phyloP scores from a whole-genome alignment of 2,329 filamentous ascomycete genomes.

The Aspergillus jensenii region DNA sequence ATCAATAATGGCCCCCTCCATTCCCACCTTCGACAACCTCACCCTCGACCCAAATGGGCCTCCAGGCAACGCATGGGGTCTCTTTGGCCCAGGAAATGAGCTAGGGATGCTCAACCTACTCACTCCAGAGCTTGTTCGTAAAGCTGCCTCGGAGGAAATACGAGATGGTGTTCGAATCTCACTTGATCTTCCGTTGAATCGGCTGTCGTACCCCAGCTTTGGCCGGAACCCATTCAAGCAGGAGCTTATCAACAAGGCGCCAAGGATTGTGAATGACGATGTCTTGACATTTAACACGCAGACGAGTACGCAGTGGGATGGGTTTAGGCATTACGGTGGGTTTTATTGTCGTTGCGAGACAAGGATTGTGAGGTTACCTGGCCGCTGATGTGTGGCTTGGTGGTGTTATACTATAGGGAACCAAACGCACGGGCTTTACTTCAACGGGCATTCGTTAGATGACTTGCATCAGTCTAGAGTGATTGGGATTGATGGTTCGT shows the following conservation, averaged over 20 bases:
- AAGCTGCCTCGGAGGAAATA: constrained; percentile 48
- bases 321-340: constrained; percentile 37
- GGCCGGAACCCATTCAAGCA: constrained; percentile 57
- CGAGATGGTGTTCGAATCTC: constrained; percentile 46
- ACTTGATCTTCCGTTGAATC: constrained; percentile 61
- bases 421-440: constrained; percentile 43
- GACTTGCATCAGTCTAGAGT: constrained; percentile 38
- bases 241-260: constrained; percentile 52
- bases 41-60: constrained; percentile 53
- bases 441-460: constrained; percentile 41
- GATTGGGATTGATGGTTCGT: constrained; percentile 43
- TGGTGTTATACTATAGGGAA: constrained; percentile 33
- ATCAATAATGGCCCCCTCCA: constrained; percentile 1
- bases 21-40: constrained; percentile 44
- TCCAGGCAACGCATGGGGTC: constrained; percentile 57
- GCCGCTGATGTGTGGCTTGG: neutral
- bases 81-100: constrained; percentile 53
- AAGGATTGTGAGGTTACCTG: neutral
- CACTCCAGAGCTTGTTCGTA: constrained; percentile 45
- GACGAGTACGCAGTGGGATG: constrained; percentile 55
- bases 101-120: constrained; percentile 58
- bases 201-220: constrained; percentile 56
- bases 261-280: constrained; percentile 60
- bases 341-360: neutral
- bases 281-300: constrained; percentile 60